Evolutionary conservation across 2,329 filamentous ascomycete species (phyloP).

Genomic region (Penicillium sp.): DNA sequence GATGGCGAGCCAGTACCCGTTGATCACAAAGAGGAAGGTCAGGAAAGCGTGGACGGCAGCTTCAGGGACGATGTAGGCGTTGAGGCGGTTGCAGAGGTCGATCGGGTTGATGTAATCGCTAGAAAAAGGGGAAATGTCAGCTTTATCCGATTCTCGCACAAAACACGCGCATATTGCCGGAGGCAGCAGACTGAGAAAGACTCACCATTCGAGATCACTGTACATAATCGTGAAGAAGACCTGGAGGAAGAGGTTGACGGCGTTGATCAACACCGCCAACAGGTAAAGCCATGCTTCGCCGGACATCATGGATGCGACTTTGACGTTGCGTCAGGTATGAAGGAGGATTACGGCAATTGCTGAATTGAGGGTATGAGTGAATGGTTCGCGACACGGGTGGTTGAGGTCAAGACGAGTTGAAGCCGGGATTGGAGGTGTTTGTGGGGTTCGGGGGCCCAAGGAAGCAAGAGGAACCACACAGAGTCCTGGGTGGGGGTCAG

Average conservation of each 20-base stretch:
- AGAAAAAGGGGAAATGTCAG: conserved; percentile 26
- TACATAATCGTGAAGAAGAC: conserved; percentile 99
- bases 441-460: conserved; percentile 19
- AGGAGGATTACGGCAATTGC: conserved; percentile 8
- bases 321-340: conserved; percentile 6
- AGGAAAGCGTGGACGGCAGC: conserved; percentile 95
- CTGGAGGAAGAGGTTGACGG: conserved; percentile 98
- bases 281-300: conserved; percentile 98
- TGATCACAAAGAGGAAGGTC: conserved; percentile 93
- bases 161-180: not conserved
- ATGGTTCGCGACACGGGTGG: conserved; percentile 4
- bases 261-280: conserved; percentile 96
- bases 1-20: conserved; percentile 95
- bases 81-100: conserved; percentile 99
- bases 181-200: conserved; percentile 22
- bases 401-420: conserved; percentile 12
- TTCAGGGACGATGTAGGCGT: conserved; percentile 99
- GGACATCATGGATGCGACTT: conserved; percentile 64
- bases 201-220: conserved; percentile 97
- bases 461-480: conserved; percentile 20
- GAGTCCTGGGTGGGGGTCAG: conserved; percentile 4
- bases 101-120: conserved; percentile 99
- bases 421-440: conserved; percentile 27
- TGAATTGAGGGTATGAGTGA: conserved; percentile 4
- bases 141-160: conserved; percentile 6